phyloP scores from a whole-genome alignment of 139 green algal species.

The Chlamydomonas applanata region DNA sequence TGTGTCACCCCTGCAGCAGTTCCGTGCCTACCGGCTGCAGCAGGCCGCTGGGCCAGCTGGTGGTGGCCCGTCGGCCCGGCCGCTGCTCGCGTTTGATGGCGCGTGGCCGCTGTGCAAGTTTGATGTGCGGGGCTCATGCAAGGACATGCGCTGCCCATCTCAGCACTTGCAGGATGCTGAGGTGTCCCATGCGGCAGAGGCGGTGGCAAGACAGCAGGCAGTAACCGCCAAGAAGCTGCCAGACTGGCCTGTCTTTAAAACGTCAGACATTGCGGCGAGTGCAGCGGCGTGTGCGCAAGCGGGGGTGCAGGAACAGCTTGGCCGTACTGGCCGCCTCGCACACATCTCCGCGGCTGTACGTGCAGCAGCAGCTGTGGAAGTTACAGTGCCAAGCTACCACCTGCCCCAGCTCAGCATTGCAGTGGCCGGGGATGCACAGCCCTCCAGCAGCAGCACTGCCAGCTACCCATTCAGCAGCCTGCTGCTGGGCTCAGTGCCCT shows the following conservation, averaged over 20 bases:
- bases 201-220: background rate
- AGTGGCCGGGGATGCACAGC: background rate
- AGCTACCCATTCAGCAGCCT: conserved; percentile 6
- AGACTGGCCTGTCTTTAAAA: no score
- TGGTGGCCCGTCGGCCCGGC: background rate
- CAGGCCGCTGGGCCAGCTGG: background rate
- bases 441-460: background rate
- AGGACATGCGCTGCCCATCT: conserved; percentile 16
- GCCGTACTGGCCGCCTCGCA: background rate
- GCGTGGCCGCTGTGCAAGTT: conserved; percentile 24
- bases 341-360: background rate
- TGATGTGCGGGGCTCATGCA: conserved; percentile 20
- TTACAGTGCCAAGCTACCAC: background rate
- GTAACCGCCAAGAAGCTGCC: background rate
- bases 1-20: background rate
- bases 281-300: background rate
- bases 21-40: conserved; percentile 1
- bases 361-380: background rate
- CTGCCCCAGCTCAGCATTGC: background rate
- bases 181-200: background rate
- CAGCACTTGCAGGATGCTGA: conserved; percentile 15
- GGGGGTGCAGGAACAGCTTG: background rate
- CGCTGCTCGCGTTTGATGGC: background rate
- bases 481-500: conserved; percentile 3
- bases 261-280: background rate